These are phyloP conservation scores for Eucalyptus camaldulensis DNA, from an alignment of 345 rosid genomes.

Conservation along the genomic window DNA sequence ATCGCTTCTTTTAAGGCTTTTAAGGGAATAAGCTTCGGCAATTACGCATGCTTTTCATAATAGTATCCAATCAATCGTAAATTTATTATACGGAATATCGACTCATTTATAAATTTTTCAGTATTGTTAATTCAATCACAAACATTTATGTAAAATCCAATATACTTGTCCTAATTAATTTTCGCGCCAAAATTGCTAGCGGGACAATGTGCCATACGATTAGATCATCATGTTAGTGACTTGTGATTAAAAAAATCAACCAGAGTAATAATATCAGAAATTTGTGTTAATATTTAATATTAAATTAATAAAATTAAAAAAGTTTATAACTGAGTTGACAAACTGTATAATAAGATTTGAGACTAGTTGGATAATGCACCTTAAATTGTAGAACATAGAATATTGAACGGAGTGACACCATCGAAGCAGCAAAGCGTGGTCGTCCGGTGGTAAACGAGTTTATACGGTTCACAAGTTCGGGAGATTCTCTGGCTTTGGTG, in stretches of 20 bases:
- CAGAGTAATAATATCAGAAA: rapidly evolving
- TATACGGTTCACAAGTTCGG: not conserved
- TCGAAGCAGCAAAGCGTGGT: not conserved
- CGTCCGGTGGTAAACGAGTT: rapidly evolving
- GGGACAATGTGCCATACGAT: not conserved
- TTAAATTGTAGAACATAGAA: not conserved
- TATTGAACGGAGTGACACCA: not conserved
- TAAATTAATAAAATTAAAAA: rapidly evolving
- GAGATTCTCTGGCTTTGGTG: not conserved
- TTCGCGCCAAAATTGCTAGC: rapidly evolving
- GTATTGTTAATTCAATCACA: rapidly evolving
- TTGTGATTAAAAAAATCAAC: not conserved
- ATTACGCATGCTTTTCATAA: rapidly evolving
- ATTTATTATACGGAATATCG: rapidly evolving
- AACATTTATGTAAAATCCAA: rapidly evolving
- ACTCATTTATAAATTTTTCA: not conserved
- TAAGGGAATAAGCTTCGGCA: not conserved
- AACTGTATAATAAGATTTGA: not conserved
- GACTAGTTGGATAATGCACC: not conserved
- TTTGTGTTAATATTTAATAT: rapidly evolving
- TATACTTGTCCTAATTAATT: rapidly evolving
- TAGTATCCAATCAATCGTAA: rapidly evolving
- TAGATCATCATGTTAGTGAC: not conserved
- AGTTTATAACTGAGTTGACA: rapidly evolving
- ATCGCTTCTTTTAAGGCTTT: not conserved